These are phyloP conservation scores for Fraxinus excelsior DNA, from an alignment of 257 asterid species.

Conservation along the genomic window DNA sequence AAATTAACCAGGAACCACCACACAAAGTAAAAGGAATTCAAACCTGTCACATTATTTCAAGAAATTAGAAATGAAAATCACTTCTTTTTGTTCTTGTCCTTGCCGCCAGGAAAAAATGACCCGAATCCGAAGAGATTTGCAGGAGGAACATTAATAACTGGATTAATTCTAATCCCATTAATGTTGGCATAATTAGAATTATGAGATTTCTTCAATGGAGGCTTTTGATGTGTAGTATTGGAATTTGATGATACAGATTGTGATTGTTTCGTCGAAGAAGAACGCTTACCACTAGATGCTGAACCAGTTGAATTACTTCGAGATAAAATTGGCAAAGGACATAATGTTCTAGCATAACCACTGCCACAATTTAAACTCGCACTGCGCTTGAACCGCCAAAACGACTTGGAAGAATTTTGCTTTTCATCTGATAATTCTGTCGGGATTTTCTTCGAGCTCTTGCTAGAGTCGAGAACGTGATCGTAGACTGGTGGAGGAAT, in stretches of 20 bases:
- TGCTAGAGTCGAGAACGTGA: neutral
- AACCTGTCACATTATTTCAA: neutral
- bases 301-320: slow-evolving; percentile 82
- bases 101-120: slow-evolving; percentile 65
- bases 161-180: slow-evolving; percentile 44
- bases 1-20: neutral
- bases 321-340: slow-evolving; percentile 70
- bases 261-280: slow-evolving; percentile 45
- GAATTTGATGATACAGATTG: slow-evolving; percentile 18
- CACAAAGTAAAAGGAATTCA: neutral
- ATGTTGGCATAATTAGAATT: slow-evolving; percentile 30
- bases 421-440: slow-evolving; percentile 45
- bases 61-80: slow-evolving; percentile 21
- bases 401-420: slow-evolving; percentile 43
- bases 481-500: slow-evolving; percentile 17
- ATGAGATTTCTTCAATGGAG: slow-evolving; percentile 63
- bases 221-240: slow-evolving; percentile 45
- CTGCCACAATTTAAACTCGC: slow-evolving; percentile 68
- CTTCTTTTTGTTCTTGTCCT: slow-evolving; percentile 70
- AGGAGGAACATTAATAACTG: slow-evolving; percentile 68
- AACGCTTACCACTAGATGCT: slow-evolving; percentile 44
- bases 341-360: slow-evolving; percentile 64
- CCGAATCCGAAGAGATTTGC: slow-evolving; percentile 56
- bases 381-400: slow-evolving; percentile 73
- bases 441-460: slow-evolving; percentile 11